Base-by-base conservation (phyloP, 768 basidiomycete genomes). In the Lactifluus piperatus region DNA sequence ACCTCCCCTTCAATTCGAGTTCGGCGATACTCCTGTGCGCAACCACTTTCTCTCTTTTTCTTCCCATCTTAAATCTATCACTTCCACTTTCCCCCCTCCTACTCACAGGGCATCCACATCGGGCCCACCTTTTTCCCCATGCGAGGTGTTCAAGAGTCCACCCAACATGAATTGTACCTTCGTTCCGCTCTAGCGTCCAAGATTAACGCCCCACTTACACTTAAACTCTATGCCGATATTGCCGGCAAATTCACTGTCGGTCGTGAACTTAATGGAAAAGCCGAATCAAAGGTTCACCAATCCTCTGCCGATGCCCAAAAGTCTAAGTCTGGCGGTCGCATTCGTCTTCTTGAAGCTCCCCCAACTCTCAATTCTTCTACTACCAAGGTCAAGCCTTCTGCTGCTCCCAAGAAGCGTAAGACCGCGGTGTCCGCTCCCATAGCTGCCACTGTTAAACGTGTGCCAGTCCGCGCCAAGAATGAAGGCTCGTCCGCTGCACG, bases 201-300 rank as follows among this genome's bases (percentile, higher is more conserved):
- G 68, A 81, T 79, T 50, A 80, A 75, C 62, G 79, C 81, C 0
- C 83, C 86, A 1, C 78, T 91, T 64, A 88, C 86, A 1, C 78
- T 91, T 64, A 88, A 86, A 69, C 79, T 86, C 20, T 80, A 84
- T 64, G 88, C 86, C 62, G 83, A 82, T 64, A 81, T 91, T 45
- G 75, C 80, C n/a, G 86, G 86, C 37, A 88, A 85, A 70, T 81
- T 87, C 68, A 76, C 73, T 36, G 81, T 90, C 52, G 82, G 83
- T 51, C 81, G 80, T 50, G 78, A 87, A 65, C 76, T 88, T 36
- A 79, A 73, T 64, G 67, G 71, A 41, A 69, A 74, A 58, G 75
- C 65, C 57, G 75, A 65, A 43, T 61, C 60, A 70, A 80, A 66
- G 69, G 78, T 72, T 69, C 81, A 73, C 22, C 69, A 71, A 47